These are phyloP conservation scores for Marasmius fiardii DNA, from an alignment of 1,284 basidiomycete species.

Conservation along the genomic window DNA sequence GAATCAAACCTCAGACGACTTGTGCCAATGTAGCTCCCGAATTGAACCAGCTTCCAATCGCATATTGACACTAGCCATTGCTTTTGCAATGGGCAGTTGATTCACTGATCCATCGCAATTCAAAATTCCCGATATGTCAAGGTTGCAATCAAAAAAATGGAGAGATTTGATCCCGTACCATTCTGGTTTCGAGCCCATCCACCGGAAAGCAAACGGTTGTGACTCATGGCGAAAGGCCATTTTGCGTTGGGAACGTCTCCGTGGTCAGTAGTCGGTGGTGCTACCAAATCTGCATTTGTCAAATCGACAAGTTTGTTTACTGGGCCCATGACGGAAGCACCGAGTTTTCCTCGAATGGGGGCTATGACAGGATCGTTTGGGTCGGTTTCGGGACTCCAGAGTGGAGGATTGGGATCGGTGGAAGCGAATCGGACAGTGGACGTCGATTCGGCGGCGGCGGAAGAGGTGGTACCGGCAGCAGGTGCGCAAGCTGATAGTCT, in stretches of 20 bases:
- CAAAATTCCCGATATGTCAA: background rate
- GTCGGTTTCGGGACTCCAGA: constrained; percentile 29
- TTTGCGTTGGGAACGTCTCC: constrained; percentile 67
- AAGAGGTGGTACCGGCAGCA: background rate
- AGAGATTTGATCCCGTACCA: constrained; percentile 27
- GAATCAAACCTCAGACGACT: constrained; percentile 53
- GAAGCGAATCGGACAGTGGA: constrained; percentile 46
- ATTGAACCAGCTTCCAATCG: constrained; percentile 61
- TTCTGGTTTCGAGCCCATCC: constrained; percentile 77
- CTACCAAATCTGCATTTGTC: constrained; percentile 60
- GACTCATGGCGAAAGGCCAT: constrained; percentile 69
- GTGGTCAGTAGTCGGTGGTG: constrained; percentile 64
- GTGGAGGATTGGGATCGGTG: constrained; percentile 47
- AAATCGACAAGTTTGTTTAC: constrained; percentile 48
- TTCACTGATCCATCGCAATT: no score
- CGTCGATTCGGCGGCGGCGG: background rate
- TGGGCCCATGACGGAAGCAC: constrained; percentile 56
- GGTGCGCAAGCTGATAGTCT: constrained; percentile 4
- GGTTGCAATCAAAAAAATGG: background rate
- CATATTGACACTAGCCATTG: constrained; percentile 70
- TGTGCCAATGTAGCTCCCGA: constrained; percentile 78
- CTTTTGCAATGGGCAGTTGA: constrained; percentile 54
- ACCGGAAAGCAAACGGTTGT: constrained; percentile 66
- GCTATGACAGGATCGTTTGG: constrained; percentile 26
- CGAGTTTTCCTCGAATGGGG: constrained; percentile 40